Percentiles rank a stretch among this genome's conserved stretches.
These are phyloP conservation scores for Chlorencoelia australis DNA, from an alignment of 2,329 filamentous ascomycete species.

Conservation along the genomic window DNA sequence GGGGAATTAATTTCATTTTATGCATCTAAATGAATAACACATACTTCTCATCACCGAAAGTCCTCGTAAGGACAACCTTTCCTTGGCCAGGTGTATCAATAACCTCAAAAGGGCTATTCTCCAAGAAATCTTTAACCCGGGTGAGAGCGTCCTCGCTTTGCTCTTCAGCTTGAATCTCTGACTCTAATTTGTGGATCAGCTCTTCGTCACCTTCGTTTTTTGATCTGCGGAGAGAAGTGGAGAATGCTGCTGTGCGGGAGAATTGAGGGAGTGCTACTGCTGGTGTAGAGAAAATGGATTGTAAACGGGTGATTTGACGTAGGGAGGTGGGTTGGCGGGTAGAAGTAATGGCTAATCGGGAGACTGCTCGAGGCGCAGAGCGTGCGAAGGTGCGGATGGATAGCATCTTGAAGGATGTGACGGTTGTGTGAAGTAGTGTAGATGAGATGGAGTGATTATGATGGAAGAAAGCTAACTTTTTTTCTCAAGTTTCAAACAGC, in stretches of 20 bases:
- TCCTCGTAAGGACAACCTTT: conserved; percentile 75
- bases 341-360: conserved; percentile 44
- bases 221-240: conserved; percentile 34
- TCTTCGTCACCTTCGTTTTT: conserved; percentile 57
- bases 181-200: conserved; percentile 75
- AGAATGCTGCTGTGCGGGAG: conserved; percentile 23
- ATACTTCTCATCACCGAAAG: conserved; percentile 81
- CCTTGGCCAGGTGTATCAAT: conserved; percentile 76
- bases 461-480: conserved; percentile 8
- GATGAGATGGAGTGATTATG: conserved; percentile 4
- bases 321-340: conserved; percentile 40
- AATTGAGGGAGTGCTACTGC: conserved; percentile 9
- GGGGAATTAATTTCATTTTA: background rate
- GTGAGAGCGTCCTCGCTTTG: conserved; percentile 63
- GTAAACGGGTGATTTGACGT: conserved; percentile 8
- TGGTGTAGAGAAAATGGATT: too few relatives aligned
- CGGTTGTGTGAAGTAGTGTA: conserved; percentile 9
- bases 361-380: conserved; percentile 53
- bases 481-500: too few relatives aligned
- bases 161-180: conserved; percentile 75
- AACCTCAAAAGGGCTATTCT: conserved; percentile 75
- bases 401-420: conserved; percentile 43
- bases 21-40: conserved; percentile 21
- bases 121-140: conserved; percentile 78
- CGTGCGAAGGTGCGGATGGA: conserved; percentile 57